A percentile compares a stretch with the other conserved stretches of the same genome.
Conservation (phyloP, 1,139 yeast species). For the Lipomyces yarrowii region DNA sequence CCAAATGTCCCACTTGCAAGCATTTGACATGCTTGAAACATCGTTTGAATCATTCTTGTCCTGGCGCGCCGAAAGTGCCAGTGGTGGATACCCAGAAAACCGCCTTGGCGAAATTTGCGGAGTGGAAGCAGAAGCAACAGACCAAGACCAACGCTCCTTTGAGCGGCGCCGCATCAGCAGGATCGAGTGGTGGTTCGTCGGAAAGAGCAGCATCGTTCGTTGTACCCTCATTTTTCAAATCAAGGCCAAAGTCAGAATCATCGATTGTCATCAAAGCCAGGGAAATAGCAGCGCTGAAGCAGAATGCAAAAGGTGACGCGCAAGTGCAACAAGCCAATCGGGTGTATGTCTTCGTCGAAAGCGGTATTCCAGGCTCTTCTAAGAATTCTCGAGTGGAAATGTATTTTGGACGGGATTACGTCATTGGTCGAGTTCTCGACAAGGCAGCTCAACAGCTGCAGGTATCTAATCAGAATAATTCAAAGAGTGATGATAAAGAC, state of each 20-base stretch:
- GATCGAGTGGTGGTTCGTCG: neutral
- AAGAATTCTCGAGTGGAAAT: constrained; percentile 42
- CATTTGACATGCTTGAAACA: constrained; percentile 32
- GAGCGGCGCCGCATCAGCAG: neutral
- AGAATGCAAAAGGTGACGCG: constrained; percentile 68
- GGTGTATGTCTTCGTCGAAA: constrained; percentile 61
- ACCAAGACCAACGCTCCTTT: neutral
- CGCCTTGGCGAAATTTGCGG: constrained; percentile 25
- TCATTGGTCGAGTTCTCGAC: constrained; percentile 78
- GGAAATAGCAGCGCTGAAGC: constrained; percentile 51
- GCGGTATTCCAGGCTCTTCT: constrained; percentile 5
- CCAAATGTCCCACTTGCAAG: constrained; percentile 28
- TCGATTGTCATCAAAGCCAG: constrained; percentile 24
- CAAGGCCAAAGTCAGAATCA: constrained; percentile 24
- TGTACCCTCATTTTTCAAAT: constrained; percentile 13
- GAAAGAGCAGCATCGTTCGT: neutral
- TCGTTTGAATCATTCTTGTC: constrained; percentile 30
- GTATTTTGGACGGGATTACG: constrained; percentile 65
- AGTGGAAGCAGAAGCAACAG: constrained; percentile 26
- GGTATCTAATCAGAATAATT: constrained; percentile 26
- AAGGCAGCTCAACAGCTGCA: constrained; percentile 44
- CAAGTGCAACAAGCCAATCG: constrained; percentile 59
- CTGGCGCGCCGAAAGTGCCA: constrained; percentile 19
- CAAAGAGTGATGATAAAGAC: constrained; percentile 30
- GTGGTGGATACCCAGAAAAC: constrained; percentile 7